Base-by-base conservation (phyloP, 2,329 filamentous ascomycete genomes). In the Purpureocillium lavendulum region DNA sequence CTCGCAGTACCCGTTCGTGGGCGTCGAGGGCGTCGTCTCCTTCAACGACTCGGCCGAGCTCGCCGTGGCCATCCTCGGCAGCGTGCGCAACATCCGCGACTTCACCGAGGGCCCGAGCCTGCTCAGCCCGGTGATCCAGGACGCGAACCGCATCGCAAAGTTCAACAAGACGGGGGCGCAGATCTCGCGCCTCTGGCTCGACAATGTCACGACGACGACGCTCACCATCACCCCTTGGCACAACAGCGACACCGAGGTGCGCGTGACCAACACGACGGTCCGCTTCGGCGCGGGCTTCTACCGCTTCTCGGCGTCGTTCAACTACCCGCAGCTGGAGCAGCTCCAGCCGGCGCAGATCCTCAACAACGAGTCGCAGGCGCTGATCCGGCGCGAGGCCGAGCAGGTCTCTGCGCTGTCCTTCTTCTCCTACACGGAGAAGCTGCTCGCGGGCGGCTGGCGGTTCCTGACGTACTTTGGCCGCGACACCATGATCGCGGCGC, bases 391-490 rank as follows among this genome's bases (percentile, higher is more conserved):
- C 33, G 57, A 69, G 24, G 56, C 65, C 0, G 66, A 65, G 30
- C 64, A 75, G 39, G 66, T 69, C 1, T 64, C 62, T 1, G 75
- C 76, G 0, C 57, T 82, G 0, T 74, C 76, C 0, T 82, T 83
- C 55, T 59, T 83, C 4, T 82, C 79, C 0, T 83, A 82, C 46
- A 72, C 65, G 0, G 62, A 75, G 26, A 83, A 82, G 46, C 61
- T 83, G 0, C 61, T 80, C 2, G 78, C 80, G 2, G 78, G 78
- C 10, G 76, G 74, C 4, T 83, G 77, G 79, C 62, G 77, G 2
- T 83, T 82, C 47, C 55, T 83, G 33, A 82, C 78, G 0, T 83
- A 82, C 49, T 82, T 83, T 56, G 78, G 77, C 1, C 69, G 78
- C 10, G 78, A 84, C 49, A 77, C 70, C 44, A 77, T 82, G 66